Percentiles rank a stretch among this genome's conserved stretches.
phyloP scores from a whole-genome alignment of 495 filamentous ascomycete genomes.

The Talaromyces proteolyticus region DNA sequence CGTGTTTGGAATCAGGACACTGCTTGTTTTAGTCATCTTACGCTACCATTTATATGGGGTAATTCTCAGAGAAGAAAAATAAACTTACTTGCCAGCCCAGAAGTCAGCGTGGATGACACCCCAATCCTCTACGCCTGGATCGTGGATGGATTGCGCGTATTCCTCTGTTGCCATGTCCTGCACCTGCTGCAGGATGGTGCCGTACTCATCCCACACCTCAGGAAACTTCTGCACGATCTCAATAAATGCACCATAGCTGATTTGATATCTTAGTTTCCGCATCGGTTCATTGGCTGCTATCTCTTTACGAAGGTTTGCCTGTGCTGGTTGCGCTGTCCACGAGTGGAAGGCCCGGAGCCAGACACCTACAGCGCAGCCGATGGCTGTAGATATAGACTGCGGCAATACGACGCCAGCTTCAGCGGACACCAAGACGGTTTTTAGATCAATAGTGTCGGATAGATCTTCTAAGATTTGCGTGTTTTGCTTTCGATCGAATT shows the following conservation, averaged over 20 bases:
- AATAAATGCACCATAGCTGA: conserved; percentile 44
- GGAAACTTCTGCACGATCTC: conserved; percentile 39
- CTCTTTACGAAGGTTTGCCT: conserved; percentile 20
- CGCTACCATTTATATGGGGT: no score
- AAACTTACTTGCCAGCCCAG: conserved; percentile 39
- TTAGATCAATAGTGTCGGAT: conserved; percentile 42
- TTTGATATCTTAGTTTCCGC: conserved; percentile 43
- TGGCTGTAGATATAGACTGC: conserved; percentile 10
- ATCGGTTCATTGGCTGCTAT: conserved; percentile 37
- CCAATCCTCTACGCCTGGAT: conserved; percentile 8
- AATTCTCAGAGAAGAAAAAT: no score
- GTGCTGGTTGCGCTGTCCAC: conserved; percentile 36
- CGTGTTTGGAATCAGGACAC: no score
- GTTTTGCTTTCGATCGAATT: conserved; percentile 38
- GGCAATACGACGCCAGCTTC: conserved; percentile 20
- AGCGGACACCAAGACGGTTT: conserved; percentile 36
- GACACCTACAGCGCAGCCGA: conserved; percentile 45
- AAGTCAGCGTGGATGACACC: conserved; percentile 53
- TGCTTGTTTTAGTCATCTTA: no score
- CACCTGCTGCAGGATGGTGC: conserved; percentile 35
- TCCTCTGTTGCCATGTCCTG: conserved; percentile 28
- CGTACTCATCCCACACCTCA: conserved; percentile 23
- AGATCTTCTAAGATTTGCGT: conserved; percentile 52
- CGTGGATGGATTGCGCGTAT: conserved; percentile 16
- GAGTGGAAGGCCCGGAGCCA: conserved; percentile 49